Base-by-base conservation (phyloP, 1,139 yeast species). In the Debaryomyces fabryi region DNA sequence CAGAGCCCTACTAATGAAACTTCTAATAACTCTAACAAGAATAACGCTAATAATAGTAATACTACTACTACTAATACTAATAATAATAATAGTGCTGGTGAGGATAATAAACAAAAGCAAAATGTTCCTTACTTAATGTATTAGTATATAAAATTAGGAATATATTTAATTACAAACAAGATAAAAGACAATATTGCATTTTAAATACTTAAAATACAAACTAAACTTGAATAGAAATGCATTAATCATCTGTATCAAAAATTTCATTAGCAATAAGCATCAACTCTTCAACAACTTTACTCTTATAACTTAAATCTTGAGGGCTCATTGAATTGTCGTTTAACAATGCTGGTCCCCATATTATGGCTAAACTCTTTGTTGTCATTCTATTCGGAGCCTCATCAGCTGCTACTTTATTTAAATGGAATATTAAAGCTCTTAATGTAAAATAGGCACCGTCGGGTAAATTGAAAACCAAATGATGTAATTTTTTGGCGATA, bases 381-480 rank as follows among this genome's bases (percentile, higher is more conserved):
- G 85, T 83, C 99, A 93, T 93, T 62, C 95, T 78, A 62, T 90
- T 90, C 33, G 69, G 60, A 12, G 78, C 74, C 59, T 85, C 86
- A 51, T 84, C 78, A 23, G 81, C 78, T 29, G 87, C 83, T 7
- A 93, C 86, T 47, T 86, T 81, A 57, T 87, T 85, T 55, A 93
- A 78, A 65, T 93, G 99, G 75, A 92, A 89, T 3, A 91, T 74
- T 54, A 93, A 73, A 35, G 90, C 83, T 58, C 98, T 75, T 57
- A 93, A 76, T 0, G 98, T 92, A 72, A 96, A 91, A 66, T 93
- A 93, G 49, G 95, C 91, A 1, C 96, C 95, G 67, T 93, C 99
- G 0, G 98, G 97, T 48, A 93, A 77, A 57, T 88, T 88, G 69
- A 86, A 93, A 41, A 93, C 89, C 50, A 89, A 79, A 45, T 90